Evolutionary conservation across 2,329 filamentous ascomycete genomes (phyloP).

Genomic region (Didymellaceae sp.): DNA sequence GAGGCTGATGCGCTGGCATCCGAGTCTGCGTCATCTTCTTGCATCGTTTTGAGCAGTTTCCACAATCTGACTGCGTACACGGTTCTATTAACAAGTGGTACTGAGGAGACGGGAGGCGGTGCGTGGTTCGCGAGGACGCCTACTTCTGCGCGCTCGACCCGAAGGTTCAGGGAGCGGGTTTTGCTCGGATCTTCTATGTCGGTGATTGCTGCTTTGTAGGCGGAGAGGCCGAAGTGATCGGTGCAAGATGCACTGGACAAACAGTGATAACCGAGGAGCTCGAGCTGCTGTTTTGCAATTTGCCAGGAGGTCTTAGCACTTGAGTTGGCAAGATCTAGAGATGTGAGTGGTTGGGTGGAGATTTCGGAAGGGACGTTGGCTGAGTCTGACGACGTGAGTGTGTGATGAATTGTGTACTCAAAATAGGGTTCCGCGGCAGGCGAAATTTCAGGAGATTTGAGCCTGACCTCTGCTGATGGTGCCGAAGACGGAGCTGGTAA

Average conservation of each 20-base stretch:
- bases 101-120: neutral
- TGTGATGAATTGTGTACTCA: constrained; percentile 32
- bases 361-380: constrained; percentile 4
- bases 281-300: constrained; percentile 7
- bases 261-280: constrained; percentile 8
- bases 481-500: neutral
- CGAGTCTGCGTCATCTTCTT: neutral
- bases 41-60: constrained; percentile 16
- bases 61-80: constrained; percentile 33
- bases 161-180: constrained; percentile 23
- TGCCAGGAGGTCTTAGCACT: constrained; percentile 22
- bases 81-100: constrained; percentile 21
- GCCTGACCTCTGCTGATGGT: neutral
- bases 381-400: constrained; percentile 7
- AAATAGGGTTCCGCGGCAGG: constrained; percentile 29
- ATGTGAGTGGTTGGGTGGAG: constrained; percentile 15
- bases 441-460: neutral
- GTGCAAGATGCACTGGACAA: constrained; percentile 8
- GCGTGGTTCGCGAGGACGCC: constrained; percentile 18
- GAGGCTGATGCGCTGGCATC: neutral
- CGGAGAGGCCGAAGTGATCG: constrained; percentile 21
- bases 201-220: constrained; percentile 11
- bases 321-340: constrained; percentile 25
- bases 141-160: constrained; percentile 26
- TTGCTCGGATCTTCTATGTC: constrained; percentile 18